Percentiles rank a stretch among this genome's conserved stretches.
phyloP scores from a whole-genome alignment of 164 flowering plant species.

The Stephania yunnanensis region DNA sequence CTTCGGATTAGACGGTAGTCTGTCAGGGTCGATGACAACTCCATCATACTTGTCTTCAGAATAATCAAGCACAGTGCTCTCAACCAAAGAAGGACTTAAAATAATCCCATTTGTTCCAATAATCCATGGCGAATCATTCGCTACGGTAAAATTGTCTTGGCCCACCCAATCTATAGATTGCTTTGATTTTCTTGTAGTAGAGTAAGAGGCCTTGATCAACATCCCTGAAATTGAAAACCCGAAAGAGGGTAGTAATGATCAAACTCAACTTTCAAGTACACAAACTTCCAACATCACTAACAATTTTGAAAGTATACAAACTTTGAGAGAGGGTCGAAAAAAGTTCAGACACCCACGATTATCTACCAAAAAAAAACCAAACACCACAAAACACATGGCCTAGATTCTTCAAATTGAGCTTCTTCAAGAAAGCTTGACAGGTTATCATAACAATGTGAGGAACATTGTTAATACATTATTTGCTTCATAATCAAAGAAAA shows the following conservation, averaged over 20 bases:
- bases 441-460: neutral
- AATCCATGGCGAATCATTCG: conserved; percentile 22
- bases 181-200: conserved; percentile 25
- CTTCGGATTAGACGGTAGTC: conserved; percentile 48
- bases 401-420: neutral
- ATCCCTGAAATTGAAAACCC: conserved; percentile 26
- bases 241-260: neutral
- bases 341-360: too few species aligned
- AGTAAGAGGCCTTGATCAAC: conserved; percentile 39
- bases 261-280: neutral
- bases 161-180: conserved; percentile 26
- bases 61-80: conserved; percentile 39
- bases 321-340: too few species aligned
- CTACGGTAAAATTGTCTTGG: conserved; percentile 26
- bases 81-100: conserved; percentile 19
- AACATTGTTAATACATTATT: neutral
- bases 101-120: conserved; percentile 35
- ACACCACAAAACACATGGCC: too few species aligned
- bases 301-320: too few species aligned
- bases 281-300: neutral
- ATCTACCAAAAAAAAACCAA: too few species aligned
- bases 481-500: neutral
- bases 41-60: conserved; percentile 76
- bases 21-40: conserved; percentile 51
- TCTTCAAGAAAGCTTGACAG: neutral